Percentiles rank a stretch among this genome's conserved stretches.
Conservation (phyloP, 73 alveolate species). For the Paramecium pentaurelia region DNA sequence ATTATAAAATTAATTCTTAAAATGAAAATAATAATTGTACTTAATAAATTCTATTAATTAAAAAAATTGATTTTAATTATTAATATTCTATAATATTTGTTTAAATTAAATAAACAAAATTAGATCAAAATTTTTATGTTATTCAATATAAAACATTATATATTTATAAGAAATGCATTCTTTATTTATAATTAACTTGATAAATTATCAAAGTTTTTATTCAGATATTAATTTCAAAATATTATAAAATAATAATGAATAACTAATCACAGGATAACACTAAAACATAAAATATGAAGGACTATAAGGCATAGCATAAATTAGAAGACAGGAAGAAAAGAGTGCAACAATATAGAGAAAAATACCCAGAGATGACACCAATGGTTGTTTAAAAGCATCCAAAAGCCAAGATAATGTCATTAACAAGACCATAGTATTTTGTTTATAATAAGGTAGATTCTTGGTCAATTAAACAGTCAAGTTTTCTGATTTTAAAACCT, state of each 20-base stretch:
- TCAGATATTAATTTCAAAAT: background rate
- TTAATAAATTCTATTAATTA: background rate
- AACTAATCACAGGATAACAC: background rate
- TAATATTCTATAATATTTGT: background rate
- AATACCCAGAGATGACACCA: background rate
- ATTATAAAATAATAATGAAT: background rate
- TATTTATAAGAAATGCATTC: background rate
- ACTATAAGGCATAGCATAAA: background rate
- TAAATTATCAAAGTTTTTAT: background rate
- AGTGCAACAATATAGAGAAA: background rate
- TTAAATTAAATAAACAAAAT: too few species aligned
- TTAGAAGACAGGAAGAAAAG: background rate
- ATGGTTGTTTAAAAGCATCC: slow-evolving; percentile 8
- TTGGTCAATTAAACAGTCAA: background rate
- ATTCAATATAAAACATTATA: too few species aligned
- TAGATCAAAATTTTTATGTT: background rate
- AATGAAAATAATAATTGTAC: background rate
- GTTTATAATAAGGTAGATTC: background rate
- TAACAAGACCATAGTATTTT: background rate
- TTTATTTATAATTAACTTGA: background rate
- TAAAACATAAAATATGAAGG: background rate
- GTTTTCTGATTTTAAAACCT: slow-evolving; percentile 16
- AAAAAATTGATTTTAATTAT: too few species aligned
- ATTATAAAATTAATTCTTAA: too few species aligned
- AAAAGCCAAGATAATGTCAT: background rate